phyloP scores from a whole-genome alignment of 2,329 filamentous ascomycete genomes.

The Immersiporthe knoxdaviesiana region DNA sequence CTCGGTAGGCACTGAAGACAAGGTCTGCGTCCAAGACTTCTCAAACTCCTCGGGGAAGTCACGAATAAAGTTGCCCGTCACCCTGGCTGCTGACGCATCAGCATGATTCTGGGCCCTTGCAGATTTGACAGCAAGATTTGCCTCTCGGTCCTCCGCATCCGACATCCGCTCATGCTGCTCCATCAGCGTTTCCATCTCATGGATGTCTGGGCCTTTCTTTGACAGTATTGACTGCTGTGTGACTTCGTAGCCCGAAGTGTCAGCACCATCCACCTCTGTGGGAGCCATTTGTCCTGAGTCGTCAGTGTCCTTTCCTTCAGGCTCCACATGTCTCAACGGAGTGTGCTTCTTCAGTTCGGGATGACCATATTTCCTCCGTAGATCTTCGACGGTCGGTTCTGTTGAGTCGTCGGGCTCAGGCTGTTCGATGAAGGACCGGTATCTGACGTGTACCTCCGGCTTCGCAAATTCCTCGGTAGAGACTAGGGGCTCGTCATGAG shows the following conservation, averaged over 20 bases:
- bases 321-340: slow-evolving; percentile 33
- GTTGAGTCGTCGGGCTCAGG: slow-evolving; percentile 13
- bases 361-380: slow-evolving; percentile 22
- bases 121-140: slow-evolving; percentile 33
- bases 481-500: slow-evolving; percentile 35
- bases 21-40: slow-evolving; percentile 43
- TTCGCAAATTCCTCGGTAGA: slow-evolving; percentile 27
- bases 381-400: slow-evolving; percentile 2
- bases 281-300: neutral
- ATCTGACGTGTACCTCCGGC: slow-evolving; percentile 20
- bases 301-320: slow-evolving; percentile 31
- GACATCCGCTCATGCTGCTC: slow-evolving; percentile 35
- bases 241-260: slow-evolving; percentile 37
- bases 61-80: slow-evolving; percentile 53
- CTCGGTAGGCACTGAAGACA: slow-evolving; percentile 17
- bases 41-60: slow-evolving; percentile 59
- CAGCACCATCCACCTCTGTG: slow-evolving; percentile 30
- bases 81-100: slow-evolving; percentile 11
- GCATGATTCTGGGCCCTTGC: slow-evolving; percentile 26
- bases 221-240: slow-evolving; percentile 29
- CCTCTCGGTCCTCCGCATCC: slow-evolving; percentile 37
- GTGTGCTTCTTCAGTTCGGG: slow-evolving; percentile 33
- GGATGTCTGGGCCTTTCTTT: slow-evolving; percentile 11
- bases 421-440: slow-evolving; percentile 6
- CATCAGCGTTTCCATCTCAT: slow-evolving; percentile 38